Conservation (phyloP, 805 yeast genomes). For the Dipodascopsis uninucleata region DNA sequence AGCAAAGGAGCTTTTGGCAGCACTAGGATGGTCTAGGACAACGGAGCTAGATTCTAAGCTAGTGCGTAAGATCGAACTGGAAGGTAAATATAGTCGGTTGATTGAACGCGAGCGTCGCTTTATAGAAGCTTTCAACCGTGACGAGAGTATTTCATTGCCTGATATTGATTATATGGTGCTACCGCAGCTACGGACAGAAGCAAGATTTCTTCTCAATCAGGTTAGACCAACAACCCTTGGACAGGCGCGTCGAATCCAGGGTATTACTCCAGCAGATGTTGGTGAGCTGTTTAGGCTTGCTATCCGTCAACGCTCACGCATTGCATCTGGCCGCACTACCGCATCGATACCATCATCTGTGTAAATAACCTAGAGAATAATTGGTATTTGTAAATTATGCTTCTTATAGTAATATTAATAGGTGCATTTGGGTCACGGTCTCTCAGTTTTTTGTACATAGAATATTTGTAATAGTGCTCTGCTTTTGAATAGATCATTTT, state of each 20-base stretch:
- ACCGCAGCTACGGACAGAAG: constrained; percentile 40
- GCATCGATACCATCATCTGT: constrained; percentile 24
- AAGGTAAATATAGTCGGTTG: constrained; percentile 80
- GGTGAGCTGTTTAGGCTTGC: constrained; percentile 57
- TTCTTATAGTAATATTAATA: too few relatives aligned
- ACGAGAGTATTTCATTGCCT: constrained; percentile 76
- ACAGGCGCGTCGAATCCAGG: constrained; percentile 91
- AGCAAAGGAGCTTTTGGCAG: constrained; percentile 31
- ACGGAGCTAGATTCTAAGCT: constrained; percentile 44
- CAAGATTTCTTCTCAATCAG: constrained; percentile 50
- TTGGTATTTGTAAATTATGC: too few relatives aligned
- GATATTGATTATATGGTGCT: constrained; percentile 58
- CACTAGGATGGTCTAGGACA: constrained; percentile 41
- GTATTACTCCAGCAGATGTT: constrained; percentile 89
- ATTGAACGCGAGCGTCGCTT: constrained; percentile 66
- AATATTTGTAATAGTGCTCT: too few relatives aligned
- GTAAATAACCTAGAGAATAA: neutral
- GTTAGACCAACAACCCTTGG: constrained; percentile 88
- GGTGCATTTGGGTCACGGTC: too few relatives aligned
- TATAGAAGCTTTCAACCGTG: constrained; percentile 75
- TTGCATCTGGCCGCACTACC: too few relatives aligned
- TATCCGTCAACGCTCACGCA: too few relatives aligned
- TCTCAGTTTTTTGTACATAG: too few relatives aligned
- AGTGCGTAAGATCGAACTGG: constrained; percentile 61
- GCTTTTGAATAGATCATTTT: too few relatives aligned